A percentile compares a stretch with the other conserved stretches of the same genome.
Evolutionary conservation across 148 eudicot species (phyloP).

Genomic region (Vaccinium myrtillus): DNA sequence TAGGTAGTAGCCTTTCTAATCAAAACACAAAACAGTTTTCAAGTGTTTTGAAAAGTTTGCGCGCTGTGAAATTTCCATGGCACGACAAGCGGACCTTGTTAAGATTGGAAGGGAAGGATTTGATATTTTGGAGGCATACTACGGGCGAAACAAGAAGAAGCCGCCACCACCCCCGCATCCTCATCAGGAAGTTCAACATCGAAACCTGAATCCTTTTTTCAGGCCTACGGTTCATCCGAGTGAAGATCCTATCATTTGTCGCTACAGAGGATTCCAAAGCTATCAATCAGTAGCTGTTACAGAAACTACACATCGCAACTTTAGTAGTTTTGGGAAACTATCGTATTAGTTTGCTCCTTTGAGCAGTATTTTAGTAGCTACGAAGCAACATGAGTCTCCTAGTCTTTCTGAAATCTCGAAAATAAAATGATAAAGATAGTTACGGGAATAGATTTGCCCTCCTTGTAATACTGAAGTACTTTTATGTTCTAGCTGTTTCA

Average conservation of each 20-base stretch:
- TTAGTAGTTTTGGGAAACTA: background rate
- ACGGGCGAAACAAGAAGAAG: background rate
- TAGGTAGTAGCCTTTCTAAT: background rate
- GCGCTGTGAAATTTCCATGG: slow-evolving; percentile 1
- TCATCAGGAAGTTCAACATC: background rate
- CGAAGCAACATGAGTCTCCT: background rate
- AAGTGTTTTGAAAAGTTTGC: background rate
- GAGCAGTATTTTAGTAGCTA: background rate
- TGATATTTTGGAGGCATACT: background rate
- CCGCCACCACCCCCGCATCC: background rate
- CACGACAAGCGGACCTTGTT: background rate
- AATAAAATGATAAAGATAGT: too few species aligned
- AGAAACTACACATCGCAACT: background rate
- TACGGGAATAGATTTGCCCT: too few species aligned
- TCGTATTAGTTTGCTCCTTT: background rate
- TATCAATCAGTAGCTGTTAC: background rate
- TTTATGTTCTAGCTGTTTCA: background rate
- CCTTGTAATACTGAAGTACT: background rate
- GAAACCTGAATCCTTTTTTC: background rate
- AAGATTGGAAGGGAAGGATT: background rate
- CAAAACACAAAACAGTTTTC: background rate
- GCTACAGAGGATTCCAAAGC: background rate
- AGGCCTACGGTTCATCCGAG: background rate
- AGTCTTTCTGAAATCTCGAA: too few species aligned
- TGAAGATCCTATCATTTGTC: background rate